These are phyloP conservation scores for Termitomyces bulborhizus DNA, from an alignment of 768 basidiomycete genomes.

Conservation along the genomic window DNA sequence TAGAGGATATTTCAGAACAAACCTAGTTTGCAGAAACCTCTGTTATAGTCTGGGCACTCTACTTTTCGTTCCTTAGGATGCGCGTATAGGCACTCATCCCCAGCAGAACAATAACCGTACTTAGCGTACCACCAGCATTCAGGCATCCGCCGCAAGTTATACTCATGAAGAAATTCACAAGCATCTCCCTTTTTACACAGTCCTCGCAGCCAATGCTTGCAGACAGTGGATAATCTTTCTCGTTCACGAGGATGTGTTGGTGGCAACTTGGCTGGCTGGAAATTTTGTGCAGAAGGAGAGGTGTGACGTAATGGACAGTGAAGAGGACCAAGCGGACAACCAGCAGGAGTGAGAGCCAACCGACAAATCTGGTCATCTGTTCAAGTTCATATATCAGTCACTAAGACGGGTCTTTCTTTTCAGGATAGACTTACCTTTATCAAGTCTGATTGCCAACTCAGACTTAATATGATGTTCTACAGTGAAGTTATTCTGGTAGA, in stretches of 20 bases:
- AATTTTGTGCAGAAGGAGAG: constrained; percentile 80
- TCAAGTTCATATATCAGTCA: background rate
- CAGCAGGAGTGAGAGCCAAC: constrained; percentile 70
- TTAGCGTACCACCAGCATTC: constrained; percentile 99
- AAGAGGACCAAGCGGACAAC: constrained; percentile 87
- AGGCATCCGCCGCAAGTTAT: constrained; percentile 96
- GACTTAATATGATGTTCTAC: constrained; percentile 78
- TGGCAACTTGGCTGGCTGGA: constrained; percentile 77
- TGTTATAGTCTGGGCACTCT: constrained; percentile 92
- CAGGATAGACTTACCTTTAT: constrained; percentile 62
- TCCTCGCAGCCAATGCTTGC: constrained; percentile 98
- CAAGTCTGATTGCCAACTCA: constrained; percentile 81
- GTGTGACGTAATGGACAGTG: constrained; percentile 94
- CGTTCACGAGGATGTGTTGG: constrained; percentile 81
- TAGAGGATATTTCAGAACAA: constrained; percentile 18
- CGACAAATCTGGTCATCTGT: constrained; percentile 94
- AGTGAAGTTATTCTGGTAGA: constrained; percentile 88
- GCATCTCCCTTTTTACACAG: constrained; percentile 97
- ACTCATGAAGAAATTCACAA: constrained; percentile 99
- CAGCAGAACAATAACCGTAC: constrained; percentile 95
- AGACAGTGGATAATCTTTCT: constrained; percentile 85
- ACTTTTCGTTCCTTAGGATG: constrained; percentile 88
- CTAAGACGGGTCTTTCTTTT: background rate
- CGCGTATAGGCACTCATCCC: constrained; percentile 95
- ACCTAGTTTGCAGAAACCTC: constrained; percentile 96